Evolutionary conservation across 768 basidiomycete genomes (phyloP).

Genomic region (Panaeolus papilionaceus): DNA sequence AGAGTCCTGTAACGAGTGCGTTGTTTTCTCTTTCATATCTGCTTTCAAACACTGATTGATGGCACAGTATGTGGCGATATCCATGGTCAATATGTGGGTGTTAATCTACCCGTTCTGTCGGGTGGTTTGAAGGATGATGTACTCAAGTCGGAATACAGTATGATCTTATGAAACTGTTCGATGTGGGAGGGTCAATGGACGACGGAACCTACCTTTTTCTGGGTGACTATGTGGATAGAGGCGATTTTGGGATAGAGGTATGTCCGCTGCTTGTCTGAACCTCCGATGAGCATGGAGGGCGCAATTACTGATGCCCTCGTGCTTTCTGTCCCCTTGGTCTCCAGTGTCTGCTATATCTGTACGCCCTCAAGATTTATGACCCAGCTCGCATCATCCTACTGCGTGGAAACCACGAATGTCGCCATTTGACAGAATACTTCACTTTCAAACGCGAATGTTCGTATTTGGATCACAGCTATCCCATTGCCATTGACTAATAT

Average conservation of each 20-base stretch:
- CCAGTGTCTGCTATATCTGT: constrained; percentile 91
- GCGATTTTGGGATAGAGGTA: constrained; percentile 82
- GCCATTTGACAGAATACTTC: constrained; percentile 96
- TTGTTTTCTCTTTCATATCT: constrained; percentile 24
- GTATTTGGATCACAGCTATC: constrained; percentile 29
- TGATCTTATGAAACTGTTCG: constrained; percentile 97
- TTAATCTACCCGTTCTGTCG: constrained; percentile 15
- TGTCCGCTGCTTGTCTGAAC: constrained; percentile 15
- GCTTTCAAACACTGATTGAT: constrained; percentile 14
- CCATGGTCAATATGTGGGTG: constrained; percentile 91
- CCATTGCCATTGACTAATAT: constrained; percentile 15
- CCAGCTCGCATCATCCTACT: constrained; percentile 84
- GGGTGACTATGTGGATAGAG: constrained; percentile 97
- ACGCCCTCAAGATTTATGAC: constrained; percentile 90
- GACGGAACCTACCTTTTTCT: constrained; percentile 93
- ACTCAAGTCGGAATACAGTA: constrained; percentile 58
- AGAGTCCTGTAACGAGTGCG: constrained; percentile 91
- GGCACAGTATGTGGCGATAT: constrained; percentile 91
- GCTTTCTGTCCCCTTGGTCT: background rate
- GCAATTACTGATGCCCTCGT: constrained; percentile 28
- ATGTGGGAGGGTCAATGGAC: constrained; percentile 84
- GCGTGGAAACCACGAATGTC: constrained; percentile 97
- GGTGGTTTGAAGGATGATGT: background rate
- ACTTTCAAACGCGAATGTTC: constrained; percentile 97
- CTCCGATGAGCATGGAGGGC: constrained; percentile 8